phyloP scores from a whole-genome alignment of 139 green algal genomes.

The Chlorella sp. region DNA sequence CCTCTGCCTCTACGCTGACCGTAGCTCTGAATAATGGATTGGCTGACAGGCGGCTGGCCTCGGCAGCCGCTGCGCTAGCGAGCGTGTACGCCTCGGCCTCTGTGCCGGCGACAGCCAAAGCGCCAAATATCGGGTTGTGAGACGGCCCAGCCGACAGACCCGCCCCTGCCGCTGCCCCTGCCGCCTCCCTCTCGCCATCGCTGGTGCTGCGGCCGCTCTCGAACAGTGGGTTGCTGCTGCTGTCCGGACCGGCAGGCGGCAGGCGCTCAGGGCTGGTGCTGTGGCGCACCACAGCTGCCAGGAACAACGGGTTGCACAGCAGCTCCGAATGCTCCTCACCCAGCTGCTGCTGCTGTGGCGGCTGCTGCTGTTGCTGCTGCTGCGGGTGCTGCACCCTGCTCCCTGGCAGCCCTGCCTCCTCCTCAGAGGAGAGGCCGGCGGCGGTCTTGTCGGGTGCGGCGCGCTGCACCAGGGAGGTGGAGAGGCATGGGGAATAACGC shows the following conservation, averaged over 20 bases:
- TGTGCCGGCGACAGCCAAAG: no score
- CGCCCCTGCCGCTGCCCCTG: neutral
- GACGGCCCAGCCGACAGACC: neutral
- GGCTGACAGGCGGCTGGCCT: neutral
- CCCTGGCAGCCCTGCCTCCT: no score
- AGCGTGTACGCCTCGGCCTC: no score
- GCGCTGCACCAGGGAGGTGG: no score
- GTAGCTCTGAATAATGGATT: constrained; percentile 1
- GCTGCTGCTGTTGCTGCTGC: neutral
- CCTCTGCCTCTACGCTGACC: neutral
- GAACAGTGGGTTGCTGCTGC: constrained; percentile 11
- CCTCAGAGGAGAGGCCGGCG: no score
- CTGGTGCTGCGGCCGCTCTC: neutral
- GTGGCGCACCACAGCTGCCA: no score
- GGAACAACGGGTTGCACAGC: constrained; percentile 14
- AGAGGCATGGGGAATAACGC: no score
- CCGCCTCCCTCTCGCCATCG: neutral
- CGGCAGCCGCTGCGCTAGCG: no score
- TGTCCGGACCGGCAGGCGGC: neutral
- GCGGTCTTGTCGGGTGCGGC: no score
- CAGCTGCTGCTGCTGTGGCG: neutral
- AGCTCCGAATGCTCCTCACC: no score
- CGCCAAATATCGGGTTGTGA: no score
- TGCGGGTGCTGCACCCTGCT: no score
- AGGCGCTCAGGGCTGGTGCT: neutral